phyloP scores from a whole-genome alignment of 1,284 basidiomycete genomes.

The Papiliotrema fonsecae region DNA sequence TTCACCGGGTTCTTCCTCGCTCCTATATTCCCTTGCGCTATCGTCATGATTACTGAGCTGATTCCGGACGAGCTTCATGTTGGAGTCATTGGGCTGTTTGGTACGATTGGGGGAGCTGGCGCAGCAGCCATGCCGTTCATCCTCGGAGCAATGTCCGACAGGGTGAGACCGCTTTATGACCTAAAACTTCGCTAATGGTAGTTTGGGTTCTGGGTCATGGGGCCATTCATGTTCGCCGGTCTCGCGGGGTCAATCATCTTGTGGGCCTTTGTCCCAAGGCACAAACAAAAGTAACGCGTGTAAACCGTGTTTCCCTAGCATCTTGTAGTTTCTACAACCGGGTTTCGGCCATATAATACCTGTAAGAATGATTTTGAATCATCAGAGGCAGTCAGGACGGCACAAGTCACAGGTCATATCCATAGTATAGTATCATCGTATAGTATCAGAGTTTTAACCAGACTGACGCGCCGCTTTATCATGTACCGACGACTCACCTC shows the following conservation, averaged over 20 bases:
- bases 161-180: background rate
- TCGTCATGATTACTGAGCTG: slow-evolving; percentile 57
- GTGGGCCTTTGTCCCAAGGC: background rate
- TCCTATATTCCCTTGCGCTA: slow-evolving; percentile 60
- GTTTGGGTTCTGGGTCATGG: background rate
- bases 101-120: slow-evolving; percentile 60
- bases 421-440: no score
- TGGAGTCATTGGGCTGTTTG: slow-evolving; percentile 57
- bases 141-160: background rate
- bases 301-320: no score
- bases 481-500: no score
- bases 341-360: no score
- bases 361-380: no score
- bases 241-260: background rate
- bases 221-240: background rate
- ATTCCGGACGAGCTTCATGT: slow-evolving; percentile 59
- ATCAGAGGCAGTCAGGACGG: no score
- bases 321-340: no score
- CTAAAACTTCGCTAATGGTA: background rate
- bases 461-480: no score
- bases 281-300: no score
- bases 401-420: no score
- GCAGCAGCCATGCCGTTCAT: slow-evolving; percentile 58
- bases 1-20: slow-evolving; percentile 51
- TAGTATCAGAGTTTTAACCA: no score